phyloP scores from a whole-genome alignment of 78 protist genomes.

The Dictyostelium firmibasis region DNA sequence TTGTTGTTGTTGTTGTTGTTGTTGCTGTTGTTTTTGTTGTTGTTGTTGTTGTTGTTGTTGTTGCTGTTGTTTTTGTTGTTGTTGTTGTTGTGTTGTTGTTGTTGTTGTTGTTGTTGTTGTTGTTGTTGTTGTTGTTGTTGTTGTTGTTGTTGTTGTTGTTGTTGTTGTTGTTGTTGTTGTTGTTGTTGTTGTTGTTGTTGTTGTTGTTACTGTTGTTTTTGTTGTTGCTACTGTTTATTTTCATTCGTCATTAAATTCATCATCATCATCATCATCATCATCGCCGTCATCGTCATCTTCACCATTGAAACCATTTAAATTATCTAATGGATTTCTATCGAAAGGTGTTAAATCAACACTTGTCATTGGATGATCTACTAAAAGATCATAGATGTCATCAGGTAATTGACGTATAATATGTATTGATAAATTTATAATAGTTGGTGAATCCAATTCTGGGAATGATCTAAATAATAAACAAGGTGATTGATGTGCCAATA shows the following conservation, averaged over 20 bases:
- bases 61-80: too few species aligned
- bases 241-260: not conserved
- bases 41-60: too few species aligned
- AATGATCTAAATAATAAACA: slow-evolving; percentile 70
- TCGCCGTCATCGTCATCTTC: not conserved
- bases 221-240: too few species aligned
- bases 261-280: not conserved
- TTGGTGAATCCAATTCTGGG: slow-evolving; percentile 65
- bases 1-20: too few species aligned
- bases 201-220: too few species aligned
- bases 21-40: too few species aligned
- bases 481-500: slow-evolving; percentile 68
- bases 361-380: slow-evolving; percentile 59
- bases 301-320: not conserved
- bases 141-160: too few species aligned
- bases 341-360: not conserved
- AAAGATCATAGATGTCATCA: slow-evolving; percentile 52
- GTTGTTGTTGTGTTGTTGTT: too few species aligned
- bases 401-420: slow-evolving; percentile 67
- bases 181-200: too few species aligned
- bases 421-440: slow-evolving; percentile 46
- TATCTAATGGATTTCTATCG: not conserved
- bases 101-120: too few species aligned
- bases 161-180: too few species aligned
- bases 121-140: too few species aligned